Evolutionary conservation across 2,329 filamentous ascomycete genomes (phyloP), one percentile per base, ranked within the genome.

Genomic region (Hypoxylon sp.): DNA sequence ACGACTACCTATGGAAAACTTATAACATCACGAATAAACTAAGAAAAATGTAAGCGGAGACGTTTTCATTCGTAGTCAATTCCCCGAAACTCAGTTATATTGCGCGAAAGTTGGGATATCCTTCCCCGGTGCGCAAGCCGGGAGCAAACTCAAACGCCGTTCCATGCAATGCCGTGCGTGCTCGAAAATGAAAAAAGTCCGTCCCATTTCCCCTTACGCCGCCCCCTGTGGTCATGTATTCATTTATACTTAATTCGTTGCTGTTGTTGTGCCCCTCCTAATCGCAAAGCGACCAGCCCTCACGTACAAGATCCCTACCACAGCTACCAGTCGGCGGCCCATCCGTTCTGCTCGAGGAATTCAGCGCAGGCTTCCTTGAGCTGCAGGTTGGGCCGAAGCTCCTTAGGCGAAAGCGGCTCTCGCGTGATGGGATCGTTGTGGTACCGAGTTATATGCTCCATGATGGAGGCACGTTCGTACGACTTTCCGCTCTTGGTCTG

Each of bases 401-500:
- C 93, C 1, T 82, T 79, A 0, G 87, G 81, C 0, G 79, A 79
- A 50, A 97, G 82, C 0, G 90, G 87, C 65, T 93, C 90, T 43
- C 94, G 84, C 0, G 94, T 97, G 34, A 98, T 77, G 0, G 95
- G 95, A 75, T 99, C 95, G 13, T 87, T 91, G 0, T 84, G 84
- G 32, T 87, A 87, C 20, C 91, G 84, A 71, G 91, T 90, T 24
- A 99, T 82, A 74, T 97, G 93, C 77, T 97, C 93, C 73, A 93
- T 83, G 64, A 99, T 90, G 15, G 91, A 91, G 0, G 91, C 85
- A 43, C 94, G 87, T 76, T 98, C 95, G 75, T 97, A 99, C 1
- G 91, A 95, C 68, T 94, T 91, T 11, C 95, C 95, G 1, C 91
- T 94, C 72, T 91, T 93, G 1, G 92, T 94, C 89, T 82, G 77